A percentile compares a stretch with the other conserved stretches of the same genome.
phyloP scores from a whole-genome alignment of 1,284 basidiomycete species.

The Leccinum angustisporum region DNA sequence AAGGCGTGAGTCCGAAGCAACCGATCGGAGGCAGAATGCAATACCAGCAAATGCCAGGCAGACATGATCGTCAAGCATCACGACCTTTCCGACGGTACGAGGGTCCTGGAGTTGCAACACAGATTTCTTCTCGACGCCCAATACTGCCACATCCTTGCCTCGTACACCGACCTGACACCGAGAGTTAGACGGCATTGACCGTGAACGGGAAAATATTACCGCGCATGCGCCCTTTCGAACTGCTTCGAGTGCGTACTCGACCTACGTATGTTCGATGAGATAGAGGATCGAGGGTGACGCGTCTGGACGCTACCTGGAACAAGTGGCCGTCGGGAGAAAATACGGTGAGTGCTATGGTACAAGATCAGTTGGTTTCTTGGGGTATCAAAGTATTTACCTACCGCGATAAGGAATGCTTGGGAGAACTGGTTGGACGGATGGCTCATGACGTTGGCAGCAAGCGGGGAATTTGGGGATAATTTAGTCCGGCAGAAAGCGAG shows the following conservation, averaged over 20 bases:
- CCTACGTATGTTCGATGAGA: constrained; percentile 50
- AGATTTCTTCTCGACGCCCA: constrained; percentile 99
- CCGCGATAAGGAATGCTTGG: constrained; percentile 37
- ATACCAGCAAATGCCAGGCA: constrained; percentile 96
- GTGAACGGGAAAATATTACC: constrained; percentile 46
- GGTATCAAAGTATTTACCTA: constrained; percentile 9
- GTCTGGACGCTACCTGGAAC: constrained; percentile 67
- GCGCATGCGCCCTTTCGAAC: constrained; percentile 98
- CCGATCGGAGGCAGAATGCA: constrained; percentile 21
- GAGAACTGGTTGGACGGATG: constrained; percentile 37
- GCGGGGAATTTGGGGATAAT: constrained; percentile 25
- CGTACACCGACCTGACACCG: constrained; percentile 84
- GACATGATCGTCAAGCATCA: constrained; percentile 97
- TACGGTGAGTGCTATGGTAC: constrained; percentile 76
- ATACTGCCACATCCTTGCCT: constrained; percentile 91
- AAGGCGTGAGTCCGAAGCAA: constrained; percentile 12
- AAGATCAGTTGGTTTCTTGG: constrained; percentile 12
- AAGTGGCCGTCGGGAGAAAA: constrained; percentile 95
- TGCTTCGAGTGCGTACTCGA: constrained; percentile 98
- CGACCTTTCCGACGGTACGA: constrained; percentile 95
- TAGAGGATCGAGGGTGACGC: constrained; percentile 19
- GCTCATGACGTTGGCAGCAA: constrained; percentile 5
- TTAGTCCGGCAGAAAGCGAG: constrained; percentile 32
- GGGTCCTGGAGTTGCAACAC: constrained; percentile 98
- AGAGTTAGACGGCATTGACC: constrained; percentile 7